These are phyloP conservation scores for Saururus chinensis DNA, from an alignment of 164 flowering plant genomes.

Conservation along the genomic window DNA sequence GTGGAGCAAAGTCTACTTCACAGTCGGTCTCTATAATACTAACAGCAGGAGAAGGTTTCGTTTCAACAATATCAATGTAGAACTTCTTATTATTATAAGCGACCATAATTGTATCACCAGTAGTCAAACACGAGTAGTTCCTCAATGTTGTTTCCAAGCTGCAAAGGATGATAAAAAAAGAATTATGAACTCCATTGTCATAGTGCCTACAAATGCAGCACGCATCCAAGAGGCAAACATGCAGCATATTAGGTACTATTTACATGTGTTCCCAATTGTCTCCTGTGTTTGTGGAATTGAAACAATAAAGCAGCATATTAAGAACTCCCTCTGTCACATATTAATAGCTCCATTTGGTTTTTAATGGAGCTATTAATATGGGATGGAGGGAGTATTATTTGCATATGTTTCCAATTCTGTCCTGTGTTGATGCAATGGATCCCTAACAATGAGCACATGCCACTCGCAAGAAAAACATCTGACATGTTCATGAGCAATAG, in stretches of 20 bases:
- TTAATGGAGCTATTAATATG: no score
- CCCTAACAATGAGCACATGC: no score
- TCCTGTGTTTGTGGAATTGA: no score
- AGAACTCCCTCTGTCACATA: no score
- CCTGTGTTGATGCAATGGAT: no score
- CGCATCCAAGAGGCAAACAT: neutral
- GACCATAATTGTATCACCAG: conserved; percentile 94
- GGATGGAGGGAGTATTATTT: no score
- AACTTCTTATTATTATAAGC: conserved; percentile 86
- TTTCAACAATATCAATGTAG: conserved; percentile 79
- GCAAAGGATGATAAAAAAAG: conserved; percentile 15
- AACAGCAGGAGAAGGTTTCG: conserved; percentile 81
- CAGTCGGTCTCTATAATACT: conserved; percentile 94
- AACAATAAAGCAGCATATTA: no score
- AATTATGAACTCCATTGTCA: neutral
- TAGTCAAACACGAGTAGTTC: conserved; percentile 88
- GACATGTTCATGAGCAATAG: no score
- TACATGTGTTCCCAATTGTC: no score
- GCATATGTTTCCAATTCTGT: no score
- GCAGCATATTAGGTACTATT: neutral
- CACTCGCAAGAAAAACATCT: no score
- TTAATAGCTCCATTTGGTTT: no score
- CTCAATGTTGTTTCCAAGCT: conserved; percentile 91
- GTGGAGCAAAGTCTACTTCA: conserved; percentile 98
- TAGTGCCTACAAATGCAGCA: neutral